Evolutionary conservation across 306 rosid species (phyloP).

Genomic region (Inga leiocalycina): DNA sequence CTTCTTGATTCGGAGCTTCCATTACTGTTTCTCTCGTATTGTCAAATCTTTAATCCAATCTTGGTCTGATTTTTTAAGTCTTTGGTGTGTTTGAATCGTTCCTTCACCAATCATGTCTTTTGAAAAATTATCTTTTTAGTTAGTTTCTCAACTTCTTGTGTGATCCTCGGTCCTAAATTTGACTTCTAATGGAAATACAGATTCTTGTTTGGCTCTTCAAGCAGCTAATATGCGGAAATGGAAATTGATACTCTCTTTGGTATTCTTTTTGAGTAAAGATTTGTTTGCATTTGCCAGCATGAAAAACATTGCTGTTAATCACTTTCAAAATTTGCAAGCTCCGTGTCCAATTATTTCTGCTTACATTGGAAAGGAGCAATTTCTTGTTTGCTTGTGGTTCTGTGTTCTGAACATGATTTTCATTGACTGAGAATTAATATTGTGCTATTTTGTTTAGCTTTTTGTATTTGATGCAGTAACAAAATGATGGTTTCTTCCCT

Average conservation of each 20-base stretch:
- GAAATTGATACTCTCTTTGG: not conserved
- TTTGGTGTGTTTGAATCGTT: conserved; percentile 10
- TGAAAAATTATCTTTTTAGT: conserved; percentile 13
- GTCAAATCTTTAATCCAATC: conserved; percentile 10
- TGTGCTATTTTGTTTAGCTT: conserved; percentile 27
- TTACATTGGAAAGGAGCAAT: not conserved
- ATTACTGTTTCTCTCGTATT: not conserved
- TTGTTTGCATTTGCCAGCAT: not conserved
- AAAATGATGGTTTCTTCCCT: conserved; percentile 29
- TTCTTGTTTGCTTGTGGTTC: conserved; percentile 24
- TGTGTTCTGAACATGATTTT: conserved; percentile 24
- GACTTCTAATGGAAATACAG: conserved; percentile 17
- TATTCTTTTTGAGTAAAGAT: conserved; percentile 1
- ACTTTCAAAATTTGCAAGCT: conserved; percentile 9
- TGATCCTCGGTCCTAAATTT: conserved; percentile 22
- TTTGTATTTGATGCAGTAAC: conserved; percentile 47
- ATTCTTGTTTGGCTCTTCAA: conserved; percentile 20
- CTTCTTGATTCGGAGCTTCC: conserved; percentile 22
- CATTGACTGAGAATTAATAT: conserved; percentile 2
- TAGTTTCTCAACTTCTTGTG: conserved; percentile 7
- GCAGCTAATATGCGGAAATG: conserved; percentile 12
- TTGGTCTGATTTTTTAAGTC: not conserved
- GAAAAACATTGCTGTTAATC: not conserved
- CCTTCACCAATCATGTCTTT: not conserved
- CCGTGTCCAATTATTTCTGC: not conserved